Evolutionary conservation across 2,329 filamentous ascomycete genomes (phyloP).

Genomic region (Akanthomyces lecanii): DNA sequence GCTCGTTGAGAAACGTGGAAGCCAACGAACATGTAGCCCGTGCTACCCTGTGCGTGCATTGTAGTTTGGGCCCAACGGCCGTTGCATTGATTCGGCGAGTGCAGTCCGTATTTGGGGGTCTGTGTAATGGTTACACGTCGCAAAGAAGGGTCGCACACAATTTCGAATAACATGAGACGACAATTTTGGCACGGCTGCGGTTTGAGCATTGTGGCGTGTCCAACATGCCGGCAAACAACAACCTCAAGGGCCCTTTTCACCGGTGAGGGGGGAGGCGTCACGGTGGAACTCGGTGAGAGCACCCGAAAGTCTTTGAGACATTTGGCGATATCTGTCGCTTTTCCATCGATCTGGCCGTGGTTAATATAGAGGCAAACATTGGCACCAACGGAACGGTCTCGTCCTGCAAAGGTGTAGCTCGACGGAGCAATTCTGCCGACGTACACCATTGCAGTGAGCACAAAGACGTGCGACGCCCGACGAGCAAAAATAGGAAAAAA

Average conservation of each 20-base stretch:
- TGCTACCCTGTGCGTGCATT: background rate
- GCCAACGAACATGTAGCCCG: background rate
- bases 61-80: background rate
- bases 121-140: background rate
- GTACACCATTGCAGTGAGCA: no score
- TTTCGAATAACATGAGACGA: background rate
- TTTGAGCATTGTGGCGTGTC: no score
- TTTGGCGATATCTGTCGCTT: background rate
- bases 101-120: background rate
- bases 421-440: no score
- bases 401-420: background rate
- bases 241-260: background rate
- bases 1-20: background rate
- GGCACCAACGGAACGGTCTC: no score
- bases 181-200: no score
- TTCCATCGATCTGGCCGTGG: background rate
- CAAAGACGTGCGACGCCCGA: no score
- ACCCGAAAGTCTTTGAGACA: background rate
- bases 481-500: background rate
- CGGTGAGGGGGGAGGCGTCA: background rate
- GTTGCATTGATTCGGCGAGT: background rate
- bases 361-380: no score
- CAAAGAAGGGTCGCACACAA: background rate
- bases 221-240: background rate
- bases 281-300: background rate